Base-by-base conservation (phyloP, 331 rosid genomes). In the Quercus lobata region DNA sequence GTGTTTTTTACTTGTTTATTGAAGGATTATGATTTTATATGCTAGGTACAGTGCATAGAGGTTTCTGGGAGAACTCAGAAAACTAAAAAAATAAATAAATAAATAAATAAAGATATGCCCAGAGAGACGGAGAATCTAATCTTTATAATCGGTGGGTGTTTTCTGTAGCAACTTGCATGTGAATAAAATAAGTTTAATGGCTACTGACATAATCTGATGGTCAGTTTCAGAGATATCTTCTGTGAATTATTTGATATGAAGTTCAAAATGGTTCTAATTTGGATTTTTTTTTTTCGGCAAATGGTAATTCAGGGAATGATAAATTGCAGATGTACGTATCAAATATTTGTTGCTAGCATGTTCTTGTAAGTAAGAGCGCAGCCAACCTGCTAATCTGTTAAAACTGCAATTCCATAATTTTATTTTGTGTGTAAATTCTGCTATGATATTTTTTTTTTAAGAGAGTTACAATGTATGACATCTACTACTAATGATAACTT, bases 381-480 rank as follows among this genome's bases (percentile, higher is more conserved):
- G 46, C 3, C 46, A 41, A 41, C 12, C 3, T 9, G 46, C 3
- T 0, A 3, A 41, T 9, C 12, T 8, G 12, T 41, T 3, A 41
- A 41, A 41, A 8, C 46, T 1, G 12, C 46, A 8, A 3, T 37
- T 1, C 29, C 29, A 27, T 2, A 49, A 49, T 12, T 11, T 49
- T 49, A 3, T 3, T 49, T 37, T 41, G 12, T 41, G 11, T 7
- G 11, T 37, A 37, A 7, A 37, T 37, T 37, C 3, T 7, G 2
- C 2, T 1, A 37, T 37, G 9, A 6, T 35, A n/a, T 6, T 1
- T 35, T 7, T 6, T 6, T 37, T 37, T 37, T 1, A 0, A 5
- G 37, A 1, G 1, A 37, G 0, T 37, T 37, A 2, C 0, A 37
- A 7, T 0, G 0, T 37, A 7, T 37, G 44, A 0, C 0, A 0